Percentiles rank a stretch among this genome's conserved stretches.
Conservation (phyloP, 768 basidiomycete species). For the Gloeostereum incarnatum region DNA sequence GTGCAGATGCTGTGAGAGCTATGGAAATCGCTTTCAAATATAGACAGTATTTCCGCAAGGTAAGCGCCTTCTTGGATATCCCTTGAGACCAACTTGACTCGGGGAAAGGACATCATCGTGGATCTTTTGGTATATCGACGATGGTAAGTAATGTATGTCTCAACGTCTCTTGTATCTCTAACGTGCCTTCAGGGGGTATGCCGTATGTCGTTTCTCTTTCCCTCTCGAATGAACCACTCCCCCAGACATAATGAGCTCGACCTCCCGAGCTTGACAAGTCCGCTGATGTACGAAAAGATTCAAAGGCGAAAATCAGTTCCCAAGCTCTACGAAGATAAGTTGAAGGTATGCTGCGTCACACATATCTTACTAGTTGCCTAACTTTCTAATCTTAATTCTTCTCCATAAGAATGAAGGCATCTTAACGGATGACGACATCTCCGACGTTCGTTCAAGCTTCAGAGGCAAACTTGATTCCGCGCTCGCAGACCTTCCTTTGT, state of each 20-base stretch:
- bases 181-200: constrained; percentile 5
- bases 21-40: constrained; percentile 87
- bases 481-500: constrained; percentile 39
- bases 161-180: neutral
- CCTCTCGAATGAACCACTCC: neutral
- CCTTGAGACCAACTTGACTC: no score
- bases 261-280: constrained; percentile 79
- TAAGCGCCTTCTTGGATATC: constrained; percentile 9
- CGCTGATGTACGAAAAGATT: constrained; percentile 88
- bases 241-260: constrained; percentile 83
- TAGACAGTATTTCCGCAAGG: constrained; percentile 78
- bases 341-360: constrained; percentile 43
- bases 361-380: neutral
- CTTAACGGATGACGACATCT: constrained; percentile 40
- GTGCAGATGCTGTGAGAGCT: constrained; percentile 70
- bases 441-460: constrained; percentile 43
- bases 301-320: constrained; percentile 70
- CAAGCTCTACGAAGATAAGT: constrained; percentile 69
- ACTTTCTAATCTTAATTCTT: neutral
- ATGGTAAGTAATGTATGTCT: constrained; percentile 31
- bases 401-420: constrained; percentile 34
- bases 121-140: constrained; percentile 86
- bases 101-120: constrained; percentile 64
- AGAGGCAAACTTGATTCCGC: constrained; percentile 55
- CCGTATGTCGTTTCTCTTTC: neutral